Evolutionary conservation across 176 grass and related monocot genomes (phyloP).

Genomic region (Panicum miliaceum): DNA sequence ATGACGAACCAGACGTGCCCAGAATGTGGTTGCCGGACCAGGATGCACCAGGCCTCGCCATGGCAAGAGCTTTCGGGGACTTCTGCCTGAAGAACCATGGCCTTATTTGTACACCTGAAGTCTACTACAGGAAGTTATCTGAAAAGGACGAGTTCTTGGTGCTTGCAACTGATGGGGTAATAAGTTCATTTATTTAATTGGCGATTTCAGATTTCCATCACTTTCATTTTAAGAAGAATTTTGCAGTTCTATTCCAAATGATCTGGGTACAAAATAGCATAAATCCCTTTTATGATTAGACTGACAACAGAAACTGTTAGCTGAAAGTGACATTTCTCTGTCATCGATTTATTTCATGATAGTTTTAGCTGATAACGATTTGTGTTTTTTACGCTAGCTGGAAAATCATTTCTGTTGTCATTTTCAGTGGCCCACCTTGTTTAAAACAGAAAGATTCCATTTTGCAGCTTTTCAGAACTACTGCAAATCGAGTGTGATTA

Average conservation of each 20-base stretch:
- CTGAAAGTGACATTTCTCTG: conserved; percentile 14
- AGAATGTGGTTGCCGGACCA: conserved; percentile 84
- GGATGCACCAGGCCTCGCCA: conserved; percentile 85
- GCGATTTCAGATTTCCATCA: neutral
- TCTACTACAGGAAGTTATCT: conserved; percentile 68
- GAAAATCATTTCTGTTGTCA: too few species aligned
- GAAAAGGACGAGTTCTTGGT: conserved; percentile 87
- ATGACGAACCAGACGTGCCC: conserved; percentile 76
- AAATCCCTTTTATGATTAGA: neutral
- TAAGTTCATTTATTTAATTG: neutral
- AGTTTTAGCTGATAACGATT: neutral
- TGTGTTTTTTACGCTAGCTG: too few species aligned
- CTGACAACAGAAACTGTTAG: conserved; percentile 29
- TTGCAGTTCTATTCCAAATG: neutral
- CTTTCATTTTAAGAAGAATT: neutral
- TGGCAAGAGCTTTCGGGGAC: conserved; percentile 91
- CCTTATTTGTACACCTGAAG: conserved; percentile 76
- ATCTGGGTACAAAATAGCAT: neutral
- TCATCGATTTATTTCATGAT: neutral
- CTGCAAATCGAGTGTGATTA: too few species aligned
- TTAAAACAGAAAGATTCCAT: too few species aligned
- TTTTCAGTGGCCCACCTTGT: too few species aligned
- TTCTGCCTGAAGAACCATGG: conserved; percentile 88
- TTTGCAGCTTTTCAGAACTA: too few species aligned
- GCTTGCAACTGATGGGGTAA: conserved; percentile 91